Evolutionary conservation across 2,329 filamentous ascomycete genomes (phyloP).

Genomic region (Ophiocordyceps camponoti-rufipedis): DNA sequence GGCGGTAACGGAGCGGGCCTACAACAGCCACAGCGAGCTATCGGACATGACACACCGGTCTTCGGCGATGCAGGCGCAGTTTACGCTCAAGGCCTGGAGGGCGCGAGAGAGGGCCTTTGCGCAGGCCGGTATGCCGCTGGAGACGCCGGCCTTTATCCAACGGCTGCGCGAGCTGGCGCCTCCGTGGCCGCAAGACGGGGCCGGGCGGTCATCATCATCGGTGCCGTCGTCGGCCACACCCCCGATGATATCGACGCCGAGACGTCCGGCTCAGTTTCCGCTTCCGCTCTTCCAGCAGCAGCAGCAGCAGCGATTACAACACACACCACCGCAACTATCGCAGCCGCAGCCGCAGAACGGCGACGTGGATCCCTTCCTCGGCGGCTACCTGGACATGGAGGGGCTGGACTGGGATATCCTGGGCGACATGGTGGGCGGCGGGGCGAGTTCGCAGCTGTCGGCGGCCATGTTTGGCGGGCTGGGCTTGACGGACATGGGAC

Average conservation of each 20-base stretch:
- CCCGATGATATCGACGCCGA: conserved; percentile 5
- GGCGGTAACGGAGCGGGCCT: conserved; percentile 26
- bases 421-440: conserved; percentile 11
- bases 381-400: conserved; percentile 23
- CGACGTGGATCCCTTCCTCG: conserved; percentile 23
- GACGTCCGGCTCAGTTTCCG: conserved; percentile 3
- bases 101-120: conserved; percentile 24
- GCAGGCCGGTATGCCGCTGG: conserved; percentile 17
- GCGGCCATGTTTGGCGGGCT: conserved; percentile 14
- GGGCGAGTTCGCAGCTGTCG: conserved; percentile 12
- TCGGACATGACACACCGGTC: conserved; percentile 27
- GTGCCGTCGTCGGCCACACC: conserved; percentile 10
- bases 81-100: conserved; percentile 33
- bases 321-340: conserved; percentile 1
- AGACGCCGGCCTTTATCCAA: conserved; percentile 26
- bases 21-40: conserved; percentile 30
- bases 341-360: conserved; percentile 4
- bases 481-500: conserved; percentile 7
- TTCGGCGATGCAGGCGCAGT: conserved; percentile 24
- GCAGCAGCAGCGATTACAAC: background rate
- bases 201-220: conserved; percentile 10
- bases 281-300: conserved; percentile 9
- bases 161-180: conserved; percentile 23
- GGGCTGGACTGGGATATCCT: conserved; percentile 29
- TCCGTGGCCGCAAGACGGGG: conserved; percentile 14